Evolutionary conservation across 768 basidiomycete species (phyloP).

Genomic region (Psilocybe subaeruginosa): DNA sequence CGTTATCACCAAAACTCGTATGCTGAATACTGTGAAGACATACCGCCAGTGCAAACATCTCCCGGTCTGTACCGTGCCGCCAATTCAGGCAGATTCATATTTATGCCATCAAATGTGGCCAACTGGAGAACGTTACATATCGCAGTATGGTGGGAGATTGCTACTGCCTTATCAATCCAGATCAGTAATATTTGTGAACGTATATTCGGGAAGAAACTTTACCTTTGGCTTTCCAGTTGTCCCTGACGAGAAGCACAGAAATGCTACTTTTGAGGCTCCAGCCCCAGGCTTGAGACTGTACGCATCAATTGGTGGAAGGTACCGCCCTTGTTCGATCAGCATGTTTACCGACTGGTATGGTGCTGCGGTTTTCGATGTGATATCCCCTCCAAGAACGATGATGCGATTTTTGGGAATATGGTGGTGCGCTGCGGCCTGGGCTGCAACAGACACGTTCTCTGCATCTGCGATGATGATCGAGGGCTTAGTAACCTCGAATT

Average conservation of each 20-base stretch:
- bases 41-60: slow-evolving; percentile 3
- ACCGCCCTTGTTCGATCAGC: background rate
- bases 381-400: background rate
- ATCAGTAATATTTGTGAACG: background rate
- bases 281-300: background rate
- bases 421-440: background rate
- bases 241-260: background rate
- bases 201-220: background rate
- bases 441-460: background rate
- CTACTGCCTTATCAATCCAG: background rate
- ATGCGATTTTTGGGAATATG: background rate
- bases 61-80: background rate
- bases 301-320: background rate
- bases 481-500: background rate
- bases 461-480: slow-evolving; percentile 1
- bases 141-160: background rate
- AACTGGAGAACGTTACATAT: slow-evolving; percentile 2
- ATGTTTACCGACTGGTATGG: background rate
- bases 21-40: background rate
- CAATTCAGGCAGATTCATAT: background rate
- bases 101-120: background rate
- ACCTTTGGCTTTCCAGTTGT: slow-evolving; percentile 3
- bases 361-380: background rate
- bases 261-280: background rate
- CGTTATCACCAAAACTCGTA: background rate